Percentiles rank a stretch among this genome's conserved stretches.
Conservation (phyloP, 148 eudicot genomes). For the Agrostemma githago region DNA sequence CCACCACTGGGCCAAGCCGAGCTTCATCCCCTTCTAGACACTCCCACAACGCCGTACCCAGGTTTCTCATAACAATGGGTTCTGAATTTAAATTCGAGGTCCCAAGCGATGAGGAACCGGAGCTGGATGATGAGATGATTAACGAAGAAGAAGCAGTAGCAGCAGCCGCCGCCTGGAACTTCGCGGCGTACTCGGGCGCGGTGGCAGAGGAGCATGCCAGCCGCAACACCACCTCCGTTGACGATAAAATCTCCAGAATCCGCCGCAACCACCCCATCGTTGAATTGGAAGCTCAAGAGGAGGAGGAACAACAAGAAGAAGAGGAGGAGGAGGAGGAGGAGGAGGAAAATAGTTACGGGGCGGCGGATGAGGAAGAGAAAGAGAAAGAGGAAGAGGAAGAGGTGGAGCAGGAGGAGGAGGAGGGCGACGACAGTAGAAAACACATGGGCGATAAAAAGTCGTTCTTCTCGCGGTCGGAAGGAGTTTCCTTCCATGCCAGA, state of each 20-base stretch:
- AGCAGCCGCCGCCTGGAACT: conserved; percentile 79
- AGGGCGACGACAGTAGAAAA: background rate
- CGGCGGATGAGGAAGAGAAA: conserved; percentile 35
- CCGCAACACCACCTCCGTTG: conserved; percentile 78
- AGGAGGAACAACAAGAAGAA: conserved; percentile 41
- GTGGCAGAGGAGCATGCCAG: conserved; percentile 76
- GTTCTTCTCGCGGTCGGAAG: conserved; percentile 60
- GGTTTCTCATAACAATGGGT: conserved; percentile 12
- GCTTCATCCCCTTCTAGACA: too few species aligned
- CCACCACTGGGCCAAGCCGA: too few species aligned
- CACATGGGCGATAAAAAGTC: conserved; percentile 30
- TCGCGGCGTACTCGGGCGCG: conserved; percentile 65
- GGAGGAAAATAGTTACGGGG: conserved; percentile 21
- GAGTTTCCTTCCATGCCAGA: conserved; percentile 63
- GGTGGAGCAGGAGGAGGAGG: conserved; percentile 24
- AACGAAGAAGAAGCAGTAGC: background rate
- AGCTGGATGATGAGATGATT: conserved; percentile 7
- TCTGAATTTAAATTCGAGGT: conserved; percentile 36
- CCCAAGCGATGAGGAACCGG: conserved; percentile 51
- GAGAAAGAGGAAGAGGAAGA: conserved; percentile 59
- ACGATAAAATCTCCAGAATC: conserved; percentile 55
- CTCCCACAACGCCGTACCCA: too few species aligned
- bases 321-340: conserved; percentile 40
- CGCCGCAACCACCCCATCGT: conserved; percentile 27
- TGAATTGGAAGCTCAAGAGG: conserved; percentile 25